phyloP scores from a whole-genome alignment of 345 rosid species.

The Alliaria petiolata region DNA sequence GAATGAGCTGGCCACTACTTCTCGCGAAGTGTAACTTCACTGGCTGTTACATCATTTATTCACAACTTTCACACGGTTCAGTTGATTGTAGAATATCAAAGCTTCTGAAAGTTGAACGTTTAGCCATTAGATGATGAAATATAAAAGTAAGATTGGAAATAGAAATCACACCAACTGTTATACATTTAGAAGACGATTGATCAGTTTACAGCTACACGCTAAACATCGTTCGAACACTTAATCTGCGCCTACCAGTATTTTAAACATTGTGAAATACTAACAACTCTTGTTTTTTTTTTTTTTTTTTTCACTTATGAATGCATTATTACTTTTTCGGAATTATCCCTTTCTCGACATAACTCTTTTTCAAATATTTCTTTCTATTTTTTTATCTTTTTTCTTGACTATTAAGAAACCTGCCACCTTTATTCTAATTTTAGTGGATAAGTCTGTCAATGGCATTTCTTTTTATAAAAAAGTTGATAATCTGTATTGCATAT shows the following conservation, averaged over 20 bases:
- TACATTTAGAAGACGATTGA: not conserved
- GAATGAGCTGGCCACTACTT: constrained; percentile 35
- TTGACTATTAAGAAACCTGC: constrained; percentile 19
- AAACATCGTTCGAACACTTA: constrained; percentile 3
- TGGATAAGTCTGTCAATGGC: constrained; percentile 21
- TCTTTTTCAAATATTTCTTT: constrained; percentile 7
- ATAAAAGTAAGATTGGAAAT: no score
- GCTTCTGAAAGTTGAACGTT: not conserved
- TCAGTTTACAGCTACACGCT: not conserved
- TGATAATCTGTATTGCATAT: constrained; percentile 32
- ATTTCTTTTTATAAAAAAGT: not conserved
- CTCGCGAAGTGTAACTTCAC: constrained; percentile 30
- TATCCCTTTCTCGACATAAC: not conserved
- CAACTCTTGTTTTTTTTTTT: no score
- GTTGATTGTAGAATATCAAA: constrained; percentile 16
- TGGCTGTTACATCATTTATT: constrained; percentile 31
- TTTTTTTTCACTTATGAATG: not conserved
- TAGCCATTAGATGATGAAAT: not conserved
- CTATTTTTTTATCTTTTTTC: no score
- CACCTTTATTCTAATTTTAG: constrained; percentile 14
- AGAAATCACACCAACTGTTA: not conserved
- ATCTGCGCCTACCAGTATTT: constrained; percentile 8
- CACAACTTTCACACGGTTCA: constrained; percentile 26
- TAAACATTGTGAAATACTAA: not conserved
- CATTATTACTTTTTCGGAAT: not conserved